phyloP scores from a whole-genome alignment of 352 stramenopile genomes.

The Phytopythium vexans region DNA sequence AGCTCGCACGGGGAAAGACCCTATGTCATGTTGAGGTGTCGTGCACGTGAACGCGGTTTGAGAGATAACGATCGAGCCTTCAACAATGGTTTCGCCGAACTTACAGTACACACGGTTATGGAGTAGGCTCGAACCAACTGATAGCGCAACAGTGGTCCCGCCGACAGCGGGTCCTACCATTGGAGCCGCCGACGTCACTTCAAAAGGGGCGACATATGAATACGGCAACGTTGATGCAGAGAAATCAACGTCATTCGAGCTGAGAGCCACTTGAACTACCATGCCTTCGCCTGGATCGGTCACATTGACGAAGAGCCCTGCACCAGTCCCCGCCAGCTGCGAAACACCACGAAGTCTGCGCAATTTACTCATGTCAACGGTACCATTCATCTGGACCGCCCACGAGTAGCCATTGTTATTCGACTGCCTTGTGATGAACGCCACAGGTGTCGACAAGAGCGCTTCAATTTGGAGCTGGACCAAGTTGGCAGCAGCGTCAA shows the following conservation, averaged over 20 bases:
- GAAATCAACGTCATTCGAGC: slow-evolving; percentile 38
- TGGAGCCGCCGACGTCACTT: slow-evolving; percentile 35
- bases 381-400: slow-evolving; percentile 16
- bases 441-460: slow-evolving; percentile 7
- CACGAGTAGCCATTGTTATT: slow-evolving; percentile 11
- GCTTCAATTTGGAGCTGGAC: slow-evolving; percentile 17
- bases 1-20: slow-evolving; percentile 25
- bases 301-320: slow-evolving; percentile 8
- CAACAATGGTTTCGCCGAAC: slow-evolving; percentile 46
- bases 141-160: slow-evolving; percentile 49
- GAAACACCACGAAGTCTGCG: slow-evolving; percentile 6
- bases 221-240: slow-evolving; percentile 26
- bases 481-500: slow-evolving; percentile 3
- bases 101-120: slow-evolving; percentile 36
- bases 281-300: slow-evolving; percentile 17
- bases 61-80: slow-evolving; percentile 10
- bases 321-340: slow-evolving; percentile 17
- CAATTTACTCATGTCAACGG: slow-evolving; percentile 7
- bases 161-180: slow-evolving; percentile 46
- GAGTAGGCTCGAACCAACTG: slow-evolving; percentile 15
- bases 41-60: slow-evolving; percentile 24
- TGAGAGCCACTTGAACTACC: slow-evolving; percentile 20
- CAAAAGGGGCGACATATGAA: slow-evolving; percentile 34
- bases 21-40: slow-evolving; percentile 10
- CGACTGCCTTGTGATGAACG: not conserved